Percentiles rank a stretch among this genome's conserved stretches.
Conservation (phyloP, 305 asterid genomes). For the Petunia hybrid region DNA sequence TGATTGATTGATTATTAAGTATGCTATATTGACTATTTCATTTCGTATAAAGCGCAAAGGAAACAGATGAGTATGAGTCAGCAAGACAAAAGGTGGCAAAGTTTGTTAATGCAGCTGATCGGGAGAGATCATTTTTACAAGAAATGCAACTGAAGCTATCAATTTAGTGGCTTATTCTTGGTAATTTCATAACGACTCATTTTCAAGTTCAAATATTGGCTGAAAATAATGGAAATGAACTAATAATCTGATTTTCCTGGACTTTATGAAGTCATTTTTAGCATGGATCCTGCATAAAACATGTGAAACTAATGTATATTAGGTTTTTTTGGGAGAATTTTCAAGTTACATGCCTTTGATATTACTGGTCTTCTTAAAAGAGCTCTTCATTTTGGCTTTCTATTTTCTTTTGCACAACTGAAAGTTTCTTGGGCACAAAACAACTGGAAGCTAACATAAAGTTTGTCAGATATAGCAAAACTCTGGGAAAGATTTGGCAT, state of each 20-base stretch:
- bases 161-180: slow-evolving; percentile 94
- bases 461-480: no score
- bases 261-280: neutral
- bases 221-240: slow-evolving; percentile 14
- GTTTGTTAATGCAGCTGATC: slow-evolving; percentile 75
- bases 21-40: neutral
- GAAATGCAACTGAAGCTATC: slow-evolving; percentile 97
- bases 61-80: slow-evolving; percentile 86
- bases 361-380: neutral
- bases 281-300: slow-evolving; percentile 10
- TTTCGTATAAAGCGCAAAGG: slow-evolving; percentile 63
- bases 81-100: slow-evolving; percentile 91
- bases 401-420: neutral
- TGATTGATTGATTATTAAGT: slow-evolving; percentile 12
- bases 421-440: no score
- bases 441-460: no score
- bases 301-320: neutral
- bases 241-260: neutral
- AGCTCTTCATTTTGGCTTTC: neutral
- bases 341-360: neutral
- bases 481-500: no score
- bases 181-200: no score
- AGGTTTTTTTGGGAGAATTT: slow-evolving; percentile 16
- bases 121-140: slow-evolving; percentile 87
- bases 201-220: neutral